These are phyloP conservation scores for Salvia rosmarinus DNA, from an alignment of 257 asterid genomes.

Conservation along the genomic window DNA sequence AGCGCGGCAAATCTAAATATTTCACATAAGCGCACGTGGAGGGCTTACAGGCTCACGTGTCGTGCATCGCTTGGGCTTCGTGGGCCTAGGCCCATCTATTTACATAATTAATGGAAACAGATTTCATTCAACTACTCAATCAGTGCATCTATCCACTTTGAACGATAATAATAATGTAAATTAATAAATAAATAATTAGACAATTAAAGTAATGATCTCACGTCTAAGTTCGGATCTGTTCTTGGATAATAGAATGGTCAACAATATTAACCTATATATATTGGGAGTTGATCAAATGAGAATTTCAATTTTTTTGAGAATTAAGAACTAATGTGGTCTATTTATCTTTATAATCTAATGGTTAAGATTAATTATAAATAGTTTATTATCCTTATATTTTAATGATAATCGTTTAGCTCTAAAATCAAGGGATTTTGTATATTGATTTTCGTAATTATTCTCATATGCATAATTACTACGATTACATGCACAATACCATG, in stretches of 20 bases:
- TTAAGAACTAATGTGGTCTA: too few species aligned
- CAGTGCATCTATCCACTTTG: neutral
- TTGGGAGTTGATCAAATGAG: too few species aligned
- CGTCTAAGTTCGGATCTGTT: neutral
- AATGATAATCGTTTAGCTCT: too few species aligned
- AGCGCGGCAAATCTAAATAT: conserved; percentile 73
- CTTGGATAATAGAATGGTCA: neutral
- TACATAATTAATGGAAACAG: neutral
- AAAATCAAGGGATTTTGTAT: too few species aligned
- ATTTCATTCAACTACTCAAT: neutral
- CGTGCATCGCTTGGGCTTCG: neutral
- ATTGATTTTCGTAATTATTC: too few species aligned
- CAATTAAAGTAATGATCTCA: neutral
- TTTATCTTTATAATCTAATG: too few species aligned
- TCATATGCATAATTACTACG: too few species aligned
- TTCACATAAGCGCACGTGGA: conserved; percentile 21
- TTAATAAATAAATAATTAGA: neutral
- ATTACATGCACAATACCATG: too few species aligned
- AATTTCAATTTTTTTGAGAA: too few species aligned
- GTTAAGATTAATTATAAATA: too few species aligned
- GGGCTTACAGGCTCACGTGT: neutral
- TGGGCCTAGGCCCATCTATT: neutral
- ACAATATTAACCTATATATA: neutral
- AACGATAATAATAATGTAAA: neutral
- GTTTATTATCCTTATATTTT: too few species aligned